Percentiles rank a stretch among this genome's conserved stretches.
Evolutionary conservation across 345 rosid species (phyloP).

Genomic region (Diplotaxis tenuifolia): DNA sequence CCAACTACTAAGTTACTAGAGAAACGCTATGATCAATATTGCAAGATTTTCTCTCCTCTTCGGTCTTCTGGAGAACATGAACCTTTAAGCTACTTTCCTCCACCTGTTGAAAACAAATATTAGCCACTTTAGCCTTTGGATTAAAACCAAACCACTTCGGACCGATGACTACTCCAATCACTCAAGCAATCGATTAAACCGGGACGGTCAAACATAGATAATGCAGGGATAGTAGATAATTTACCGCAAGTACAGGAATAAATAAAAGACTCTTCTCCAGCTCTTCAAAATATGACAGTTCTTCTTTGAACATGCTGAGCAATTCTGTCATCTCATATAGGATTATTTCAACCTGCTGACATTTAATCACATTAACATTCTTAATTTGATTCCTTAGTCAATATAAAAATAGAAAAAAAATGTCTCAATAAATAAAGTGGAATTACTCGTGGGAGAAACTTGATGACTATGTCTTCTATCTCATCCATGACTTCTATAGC

Average conservation of each 20-base stretch:
- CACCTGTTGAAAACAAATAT: conserved; percentile 31
- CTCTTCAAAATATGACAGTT: conserved; percentile 43
- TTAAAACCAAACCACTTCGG: neutral
- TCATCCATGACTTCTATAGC: conserved; percentile 53
- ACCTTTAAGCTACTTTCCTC: conserved; percentile 36
- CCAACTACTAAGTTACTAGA: neutral
- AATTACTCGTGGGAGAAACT: conserved; percentile 50
- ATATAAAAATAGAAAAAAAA: neutral
- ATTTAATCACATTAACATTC: neutral
- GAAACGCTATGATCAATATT: neutral
- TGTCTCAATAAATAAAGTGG: neutral
- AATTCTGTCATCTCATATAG: conserved; percentile 53
- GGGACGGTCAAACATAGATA: neutral
- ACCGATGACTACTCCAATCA: neutral
- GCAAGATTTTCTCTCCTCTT: conserved; percentile 5
- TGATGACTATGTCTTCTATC: conserved; percentile 34
- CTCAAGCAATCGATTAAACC: neutral
- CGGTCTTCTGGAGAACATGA: conserved; percentile 37
- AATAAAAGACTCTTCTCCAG: conserved; percentile 34
- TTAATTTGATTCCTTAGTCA: neutral
- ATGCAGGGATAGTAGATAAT: neutral
- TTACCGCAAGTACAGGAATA: conserved; percentile 40
- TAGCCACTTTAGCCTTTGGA: neutral
- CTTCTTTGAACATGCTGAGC: conserved; percentile 45
- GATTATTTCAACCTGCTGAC: conserved; percentile 54